Base-by-base conservation (phyloP, 1,139 yeast genomes). In the Blastobotrys apis region DNA sequence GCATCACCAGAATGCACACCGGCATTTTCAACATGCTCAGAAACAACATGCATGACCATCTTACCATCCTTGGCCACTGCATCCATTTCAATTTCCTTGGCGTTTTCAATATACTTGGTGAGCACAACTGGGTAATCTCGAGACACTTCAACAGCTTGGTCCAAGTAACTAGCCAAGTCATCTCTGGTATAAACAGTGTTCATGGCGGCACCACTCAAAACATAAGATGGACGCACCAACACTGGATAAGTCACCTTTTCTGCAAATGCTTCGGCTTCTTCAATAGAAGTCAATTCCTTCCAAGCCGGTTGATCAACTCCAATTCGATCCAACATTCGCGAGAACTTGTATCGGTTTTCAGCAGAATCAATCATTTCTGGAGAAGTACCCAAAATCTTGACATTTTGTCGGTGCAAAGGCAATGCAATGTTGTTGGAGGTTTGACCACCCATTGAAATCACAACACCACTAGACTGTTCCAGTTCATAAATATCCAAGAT, bases 1-100 rank as follows among this genome's bases (percentile, higher is more conserved):
- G 98, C 98, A 69, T 92, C 98, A 75, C 98, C 98, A 49, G 98
- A 92, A 71, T 92, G 98, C 46, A 92, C 97, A 78, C 98, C 98
- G 23, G 98, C 98, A 64, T 92, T 92, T 70, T 92, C 98, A 60
- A 92, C 97, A 66, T 92, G 98, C 70, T 94, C 98, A 47, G 97
- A 88, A 50, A 92, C 96, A 65, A 88, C 97, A 65, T 92, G 98
- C 92, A 92, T 87, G 55, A 92, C 78, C 73, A 92, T 75, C 67
- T 88, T 80, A 69, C 98, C 98, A 62, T 92, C 87, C 64, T 78
- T 80, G 43, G 98, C 97, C 59, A 92, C 98, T 43, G 97, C 98
- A 69, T 92, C 98, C 92, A 92, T 88, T 71, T 92, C 98, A 62
- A 92, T 92, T 72, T 92, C 98, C 73, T 92, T 87, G 42, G 98